Conservation (phyloP, 441 rosid species). For the Isatis lusitanica region DNA sequence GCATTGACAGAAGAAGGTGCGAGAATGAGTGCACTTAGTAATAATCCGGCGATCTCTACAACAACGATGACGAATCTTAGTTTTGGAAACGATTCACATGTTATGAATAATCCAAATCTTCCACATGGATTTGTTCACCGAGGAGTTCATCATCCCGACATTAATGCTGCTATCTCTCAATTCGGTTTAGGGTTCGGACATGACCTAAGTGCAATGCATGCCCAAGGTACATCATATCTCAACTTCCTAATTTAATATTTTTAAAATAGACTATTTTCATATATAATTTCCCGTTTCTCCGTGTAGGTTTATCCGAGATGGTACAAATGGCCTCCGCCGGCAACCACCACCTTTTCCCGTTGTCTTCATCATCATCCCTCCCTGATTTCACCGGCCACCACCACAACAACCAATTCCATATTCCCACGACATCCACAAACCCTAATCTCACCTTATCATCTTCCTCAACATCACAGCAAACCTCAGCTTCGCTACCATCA, state of each 20-base stretch:
- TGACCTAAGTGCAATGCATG: constrained; percentile 43
- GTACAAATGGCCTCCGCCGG: constrained; percentile 51
- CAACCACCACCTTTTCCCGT: constrained; percentile 47
- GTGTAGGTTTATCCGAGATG: constrained; percentile 59
- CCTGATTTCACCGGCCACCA: constrained; percentile 42
- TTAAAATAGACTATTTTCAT: background rate
- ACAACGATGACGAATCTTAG: constrained; percentile 45
- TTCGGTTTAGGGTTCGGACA: constrained; percentile 50
- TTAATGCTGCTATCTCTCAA: constrained; percentile 46
- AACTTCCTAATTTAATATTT: background rate
- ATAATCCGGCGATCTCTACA: constrained; percentile 48
- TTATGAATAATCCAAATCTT: constrained; percentile 38
- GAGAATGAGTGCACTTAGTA: constrained; percentile 53
- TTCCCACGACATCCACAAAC: constrained; percentile 38
- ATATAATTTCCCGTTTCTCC: background rate
- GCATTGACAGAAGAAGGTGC: constrained; percentile 86
- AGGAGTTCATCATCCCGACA: constrained; percentile 51
- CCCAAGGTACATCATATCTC: constrained; percentile 35
- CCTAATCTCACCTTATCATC: constrained; percentile 53
- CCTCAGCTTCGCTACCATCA: constrained; percentile 26
- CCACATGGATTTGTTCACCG: constrained; percentile 50
- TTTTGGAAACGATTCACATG: constrained; percentile 45
- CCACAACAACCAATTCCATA: constrained; percentile 40
- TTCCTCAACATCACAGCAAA: constrained; percentile 44
- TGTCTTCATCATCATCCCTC: constrained; percentile 41